These are phyloP conservation scores for Liquidambar formosana DNA, from an alignment of 164 flowering plant genomes.

Conservation along the genomic window DNA sequence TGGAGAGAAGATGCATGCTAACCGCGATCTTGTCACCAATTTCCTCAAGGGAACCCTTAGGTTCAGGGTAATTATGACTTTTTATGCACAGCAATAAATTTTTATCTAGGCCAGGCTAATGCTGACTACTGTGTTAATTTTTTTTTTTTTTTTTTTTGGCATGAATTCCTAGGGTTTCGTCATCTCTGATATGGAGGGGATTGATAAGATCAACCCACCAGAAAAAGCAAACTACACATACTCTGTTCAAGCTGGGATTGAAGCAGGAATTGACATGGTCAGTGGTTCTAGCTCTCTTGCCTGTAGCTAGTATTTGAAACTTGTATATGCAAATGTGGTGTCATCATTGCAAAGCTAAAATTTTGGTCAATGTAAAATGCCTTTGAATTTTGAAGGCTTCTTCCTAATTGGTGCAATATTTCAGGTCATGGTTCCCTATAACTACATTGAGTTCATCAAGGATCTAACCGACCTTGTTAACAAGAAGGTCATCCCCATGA, in stretches of 20 bases:
- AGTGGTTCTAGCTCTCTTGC: not conserved
- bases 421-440: constrained; percentile 31
- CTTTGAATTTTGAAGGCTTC: too few species aligned
- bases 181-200: constrained; percentile 27
- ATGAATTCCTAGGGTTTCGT: constrained; percentile 22
- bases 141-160: not conserved
- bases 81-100: not conserved
- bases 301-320: too few species aligned
- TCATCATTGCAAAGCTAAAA: too few species aligned
- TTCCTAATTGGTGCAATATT: not conserved
- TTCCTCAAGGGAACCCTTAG: constrained; percentile 27
- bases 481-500: constrained; percentile 24
- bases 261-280: constrained; percentile 30
- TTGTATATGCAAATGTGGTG: too few species aligned
- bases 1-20: constrained; percentile 31
- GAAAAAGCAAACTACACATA: constrained; percentile 19
- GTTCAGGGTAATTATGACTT: constrained; percentile 25
- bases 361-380: too few species aligned
- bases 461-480: constrained; percentile 15
- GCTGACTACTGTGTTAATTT: not conserved
- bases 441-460: constrained; percentile 20
- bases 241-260: constrained; percentile 15
- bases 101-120: too few species aligned
- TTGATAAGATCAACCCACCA: constrained; percentile 19
- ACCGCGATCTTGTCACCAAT: constrained; percentile 21